Percentiles rank a stretch among this genome's conserved stretches.
Conservation (phyloP, 345 rosid genomes). For the Bruguiera sexangula region DNA sequence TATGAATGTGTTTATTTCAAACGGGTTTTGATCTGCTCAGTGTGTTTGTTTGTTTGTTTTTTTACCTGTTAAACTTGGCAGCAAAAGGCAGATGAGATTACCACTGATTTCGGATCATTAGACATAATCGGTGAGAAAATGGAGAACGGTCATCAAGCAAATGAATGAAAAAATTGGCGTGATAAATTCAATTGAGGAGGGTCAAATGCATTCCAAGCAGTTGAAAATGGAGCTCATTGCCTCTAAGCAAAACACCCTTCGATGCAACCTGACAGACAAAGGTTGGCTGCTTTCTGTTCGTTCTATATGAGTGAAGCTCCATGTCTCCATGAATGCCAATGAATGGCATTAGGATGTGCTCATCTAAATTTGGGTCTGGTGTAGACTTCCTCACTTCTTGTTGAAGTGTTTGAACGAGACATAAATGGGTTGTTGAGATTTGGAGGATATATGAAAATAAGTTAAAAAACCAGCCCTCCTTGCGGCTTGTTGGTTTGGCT, state of each 20-base stretch:
- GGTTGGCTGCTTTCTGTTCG: neutral
- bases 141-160: neutral
- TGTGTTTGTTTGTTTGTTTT: neutral
- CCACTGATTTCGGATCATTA: slow-evolving; percentile 5
- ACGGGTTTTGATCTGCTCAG: neutral
- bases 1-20: neutral
- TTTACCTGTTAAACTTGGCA: neutral
- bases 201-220: neutral
- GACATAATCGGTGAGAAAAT: slow-evolving; percentile 6
- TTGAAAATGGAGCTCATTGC: neutral
- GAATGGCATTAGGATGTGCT: no score
- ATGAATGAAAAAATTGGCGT: slow-evolving; percentile 7
- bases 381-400: no score
- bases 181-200: neutral
- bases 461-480: no score
- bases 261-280: neutral
- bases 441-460: no score
- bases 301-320: no score
- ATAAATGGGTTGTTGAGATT: no score
- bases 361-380: no score
- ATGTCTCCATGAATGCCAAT: no score
- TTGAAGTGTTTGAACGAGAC: no score
- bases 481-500: no score
- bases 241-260: neutral
- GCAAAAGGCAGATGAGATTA: slow-evolving; percentile 18